phyloP scores from a whole-genome alignment of 1,284 basidiomycete genomes.

The Xanthoconium separans region DNA sequence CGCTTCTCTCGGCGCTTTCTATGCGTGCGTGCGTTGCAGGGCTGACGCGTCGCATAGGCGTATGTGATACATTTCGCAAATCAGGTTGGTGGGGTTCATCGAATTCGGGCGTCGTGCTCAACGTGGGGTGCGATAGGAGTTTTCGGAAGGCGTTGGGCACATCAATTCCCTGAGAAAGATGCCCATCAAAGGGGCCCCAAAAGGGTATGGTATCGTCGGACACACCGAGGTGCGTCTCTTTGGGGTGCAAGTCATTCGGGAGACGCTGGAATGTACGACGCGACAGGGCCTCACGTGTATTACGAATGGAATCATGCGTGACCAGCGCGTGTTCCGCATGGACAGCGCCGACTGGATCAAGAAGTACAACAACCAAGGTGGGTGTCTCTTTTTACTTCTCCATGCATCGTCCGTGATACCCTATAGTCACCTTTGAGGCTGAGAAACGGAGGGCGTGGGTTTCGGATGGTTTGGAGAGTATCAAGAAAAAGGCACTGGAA shows the following conservation, averaged over 20 bases:
- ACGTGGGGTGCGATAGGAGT: neutral
- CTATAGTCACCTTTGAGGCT: constrained; percentile 10
- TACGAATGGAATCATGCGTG: neutral
- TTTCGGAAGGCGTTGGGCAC: neutral
- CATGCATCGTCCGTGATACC: neutral
- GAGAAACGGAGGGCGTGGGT: constrained; percentile 15
- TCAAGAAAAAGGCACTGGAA: constrained; percentile 17
- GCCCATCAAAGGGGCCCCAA: too few species aligned
- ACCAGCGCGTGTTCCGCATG: constrained; percentile 4
- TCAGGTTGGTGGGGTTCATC: neutral
- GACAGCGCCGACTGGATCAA: neutral
- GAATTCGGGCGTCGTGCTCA: neutral
- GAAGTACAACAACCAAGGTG: neutral
- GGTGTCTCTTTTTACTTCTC: neutral
- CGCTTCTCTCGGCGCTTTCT: neutral
- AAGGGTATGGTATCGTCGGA: neutral
- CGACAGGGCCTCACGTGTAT: neutral
- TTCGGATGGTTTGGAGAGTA: constrained; percentile 15
- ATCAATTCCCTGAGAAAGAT: neutral
- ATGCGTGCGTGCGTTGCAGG: neutral
- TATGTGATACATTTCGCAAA: constrained; percentile 1
- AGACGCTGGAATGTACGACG: neutral
- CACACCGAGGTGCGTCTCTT: neutral
- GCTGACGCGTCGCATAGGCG: neutral
- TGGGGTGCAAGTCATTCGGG: too few species aligned